Base-by-base conservation (phyloP, 2,329 filamentous ascomycete species). In the Clonostachys rhizophaga region DNA sequence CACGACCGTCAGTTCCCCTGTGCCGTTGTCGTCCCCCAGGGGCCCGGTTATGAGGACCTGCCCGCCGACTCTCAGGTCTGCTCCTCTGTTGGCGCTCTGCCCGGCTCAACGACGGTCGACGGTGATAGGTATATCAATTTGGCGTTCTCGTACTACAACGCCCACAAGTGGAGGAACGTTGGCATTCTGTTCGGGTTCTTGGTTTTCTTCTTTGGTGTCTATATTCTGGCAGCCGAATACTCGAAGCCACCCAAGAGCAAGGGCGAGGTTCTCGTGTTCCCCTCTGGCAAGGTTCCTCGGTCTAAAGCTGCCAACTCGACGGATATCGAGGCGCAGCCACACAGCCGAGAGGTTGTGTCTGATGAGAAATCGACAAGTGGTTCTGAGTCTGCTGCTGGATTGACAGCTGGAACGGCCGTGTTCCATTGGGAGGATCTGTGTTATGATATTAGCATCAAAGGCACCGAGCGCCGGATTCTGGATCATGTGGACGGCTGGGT, bases 401-500 rank as follows among this genome's bases (percentile, higher is more conserved):
- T 39, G 14, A 18, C 11, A 39, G 11, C 36, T 8, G 36, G 36
- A 8, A 54, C 50, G 0, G 56, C 57, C 1, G 50, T 87, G 43
- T 88, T 88, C 65, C 81, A 84, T 52, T 89, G 85, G 85, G 72
- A 79, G 48, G 72, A 86, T 53, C 79, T 89, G 5, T 85, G 81
- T 63, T 89, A 88, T 55, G 84, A 88, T 49, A 84, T 89, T 57
- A 79, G 81, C 55, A 84, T 88, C 60, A 60, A 61, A 47, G 86
- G 86, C 58, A 77, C 86, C 50, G 62, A 69, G 2, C 75, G 85
- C 16, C 75, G 81, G 20, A 81, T 90, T 55, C 65, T 89, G 35
- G 79, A 88, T 50, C 71, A 86, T 47, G 83, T 88, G 8, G 81
- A 86, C 55, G 84, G 85, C 6, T 87, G 83, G 81, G 83, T 88